These are phyloP conservation scores for Xylariaceae sp. DNA, from an alignment of 2,329 filamentous ascomycete species.

Conservation along the genomic window DNA sequence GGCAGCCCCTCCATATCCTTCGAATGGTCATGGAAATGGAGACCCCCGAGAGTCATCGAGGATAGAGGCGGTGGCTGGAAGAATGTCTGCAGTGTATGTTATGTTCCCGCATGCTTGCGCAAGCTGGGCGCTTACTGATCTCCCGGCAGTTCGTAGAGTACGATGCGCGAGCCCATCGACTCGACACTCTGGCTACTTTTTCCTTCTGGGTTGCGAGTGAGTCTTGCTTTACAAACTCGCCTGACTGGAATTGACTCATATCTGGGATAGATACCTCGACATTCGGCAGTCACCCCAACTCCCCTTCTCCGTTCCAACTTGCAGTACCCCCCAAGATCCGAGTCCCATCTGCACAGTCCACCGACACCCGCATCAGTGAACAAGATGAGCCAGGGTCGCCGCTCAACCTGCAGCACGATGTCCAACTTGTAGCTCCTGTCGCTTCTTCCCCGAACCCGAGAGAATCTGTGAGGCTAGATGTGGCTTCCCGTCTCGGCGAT, in stretches of 20 bases:
- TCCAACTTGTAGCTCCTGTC: constrained; percentile 19
- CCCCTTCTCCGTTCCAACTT: constrained; percentile 69
- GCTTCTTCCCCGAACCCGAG: constrained; percentile 24
- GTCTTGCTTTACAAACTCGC: constrained; percentile 22
- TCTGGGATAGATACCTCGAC: constrained; percentile 38
- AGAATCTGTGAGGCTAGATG: constrained; percentile 73
- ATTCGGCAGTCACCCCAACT: constrained; percentile 55
- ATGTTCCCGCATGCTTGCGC: background rate
- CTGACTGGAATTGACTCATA: constrained; percentile 17
- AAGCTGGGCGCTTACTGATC: constrained; percentile 24
- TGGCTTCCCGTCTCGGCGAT: constrained; percentile 79
- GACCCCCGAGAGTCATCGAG: constrained; percentile 75
- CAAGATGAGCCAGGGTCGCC: constrained; percentile 58
- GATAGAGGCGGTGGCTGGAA: constrained; percentile 90
- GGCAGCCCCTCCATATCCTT: constrained; percentile 84
- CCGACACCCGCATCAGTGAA: constrained; percentile 80
- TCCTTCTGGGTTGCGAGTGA: constrained; percentile 90
- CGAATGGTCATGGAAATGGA: constrained; percentile 97
- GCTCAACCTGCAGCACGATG: constrained; percentile 37
- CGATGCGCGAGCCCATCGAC: constrained; percentile 82
- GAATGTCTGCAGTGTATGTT: constrained; percentile 79
- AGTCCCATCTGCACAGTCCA: constrained; percentile 81
- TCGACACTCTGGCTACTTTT: constrained; percentile 87
- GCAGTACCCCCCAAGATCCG: constrained; percentile 71
- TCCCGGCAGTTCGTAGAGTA: constrained; percentile 81